A percentile compares a stretch with the other conserved stretches of the same genome.
phyloP scores from a whole-genome alignment of 345 rosid genomes.

The Dimocarpus longan region DNA sequence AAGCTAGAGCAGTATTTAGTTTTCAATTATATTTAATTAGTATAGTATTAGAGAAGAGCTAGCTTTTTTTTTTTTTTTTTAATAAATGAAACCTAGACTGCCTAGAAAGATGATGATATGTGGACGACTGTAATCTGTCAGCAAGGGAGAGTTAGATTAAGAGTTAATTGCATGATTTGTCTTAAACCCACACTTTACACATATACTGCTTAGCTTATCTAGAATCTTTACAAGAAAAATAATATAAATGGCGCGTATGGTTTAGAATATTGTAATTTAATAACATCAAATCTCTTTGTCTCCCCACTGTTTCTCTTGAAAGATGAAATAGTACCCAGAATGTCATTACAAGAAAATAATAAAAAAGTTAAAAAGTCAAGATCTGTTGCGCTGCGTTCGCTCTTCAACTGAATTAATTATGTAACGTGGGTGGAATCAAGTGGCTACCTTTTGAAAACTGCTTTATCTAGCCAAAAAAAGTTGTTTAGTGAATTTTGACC shows the following conservation, averaged over 20 bases:
- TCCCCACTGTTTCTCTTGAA: neutral
- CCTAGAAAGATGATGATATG: neutral
- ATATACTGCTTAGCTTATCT: constrained; percentile 2
- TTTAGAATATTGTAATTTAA: neutral
- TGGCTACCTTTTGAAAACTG: constrained; percentile 16
- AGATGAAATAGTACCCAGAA: constrained; percentile 6
- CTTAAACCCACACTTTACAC: neutral
- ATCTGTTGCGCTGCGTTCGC: constrained; percentile 1
- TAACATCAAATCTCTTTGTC: neutral
- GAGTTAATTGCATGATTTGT: constrained; percentile 1
- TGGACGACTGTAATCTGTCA: neutral
- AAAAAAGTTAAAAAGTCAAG: constrained; percentile 10
- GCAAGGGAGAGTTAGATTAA: neutral
- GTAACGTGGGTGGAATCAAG: constrained; percentile 17
- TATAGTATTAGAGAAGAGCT: too few species aligned
- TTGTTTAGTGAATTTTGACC: constrained; percentile 21
- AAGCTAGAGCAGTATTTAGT: too few species aligned
- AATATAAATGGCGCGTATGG: neutral
- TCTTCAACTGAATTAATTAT: constrained; percentile 20
- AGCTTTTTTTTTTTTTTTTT: too few species aligned
- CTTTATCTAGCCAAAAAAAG: neutral
- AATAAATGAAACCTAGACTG: neutral
- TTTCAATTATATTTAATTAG: too few species aligned
- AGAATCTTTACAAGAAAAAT: constrained; percentile 7
- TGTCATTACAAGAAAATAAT: neutral